Percentiles rank a stretch among this genome's conserved stretches.
These are phyloP conservation scores for Osmanthus fragrans DNA, from an alignment of 257 asterid species.

Conservation along the genomic window DNA sequence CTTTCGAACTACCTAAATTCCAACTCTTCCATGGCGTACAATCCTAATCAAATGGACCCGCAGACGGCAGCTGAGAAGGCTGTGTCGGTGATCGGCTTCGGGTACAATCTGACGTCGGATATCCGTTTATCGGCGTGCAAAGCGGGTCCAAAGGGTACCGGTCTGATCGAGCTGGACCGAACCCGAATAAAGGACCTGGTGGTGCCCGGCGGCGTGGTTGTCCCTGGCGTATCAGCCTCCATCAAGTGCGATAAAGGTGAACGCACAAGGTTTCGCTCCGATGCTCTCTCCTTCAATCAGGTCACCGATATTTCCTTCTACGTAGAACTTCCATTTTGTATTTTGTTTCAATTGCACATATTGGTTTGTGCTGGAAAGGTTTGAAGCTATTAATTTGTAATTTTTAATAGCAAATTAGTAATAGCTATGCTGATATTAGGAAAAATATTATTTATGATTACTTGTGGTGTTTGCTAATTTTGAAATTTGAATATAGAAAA, in stretches of 20 bases:
- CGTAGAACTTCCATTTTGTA: neutral
- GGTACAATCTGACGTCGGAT: slow-evolving; percentile 79
- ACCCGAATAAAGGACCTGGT: slow-evolving; percentile 51
- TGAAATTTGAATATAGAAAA: neutral
- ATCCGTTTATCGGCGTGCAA: slow-evolving; percentile 78
- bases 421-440: neutral
- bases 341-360: neutral
- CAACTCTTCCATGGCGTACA: slow-evolving; percentile 48
- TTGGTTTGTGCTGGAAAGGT: neutral
- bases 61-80: slow-evolving; percentile 89
- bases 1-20: neutral
- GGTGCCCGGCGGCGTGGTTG: slow-evolving; percentile 80
- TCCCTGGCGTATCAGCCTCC: slow-evolving; percentile 53
- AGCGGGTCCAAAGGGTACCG: slow-evolving; percentile 62
- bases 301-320: slow-evolving; percentile 28
- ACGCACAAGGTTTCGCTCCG: slow-evolving; percentile 91
- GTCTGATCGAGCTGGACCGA: slow-evolving; percentile 66
- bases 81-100: slow-evolving; percentile 79
- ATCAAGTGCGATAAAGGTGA: slow-evolving; percentile 98
- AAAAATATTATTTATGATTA: too few species aligned
- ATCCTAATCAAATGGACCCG: slow-evolving; percentile 60
- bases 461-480: neutral
- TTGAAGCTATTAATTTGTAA: neutral
- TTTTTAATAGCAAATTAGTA: neutral
- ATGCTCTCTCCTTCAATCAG: slow-evolving; percentile 75